phyloP scores from a whole-genome alignment of 768 basidiomycete species.

The Tulasnella sp. region DNA sequence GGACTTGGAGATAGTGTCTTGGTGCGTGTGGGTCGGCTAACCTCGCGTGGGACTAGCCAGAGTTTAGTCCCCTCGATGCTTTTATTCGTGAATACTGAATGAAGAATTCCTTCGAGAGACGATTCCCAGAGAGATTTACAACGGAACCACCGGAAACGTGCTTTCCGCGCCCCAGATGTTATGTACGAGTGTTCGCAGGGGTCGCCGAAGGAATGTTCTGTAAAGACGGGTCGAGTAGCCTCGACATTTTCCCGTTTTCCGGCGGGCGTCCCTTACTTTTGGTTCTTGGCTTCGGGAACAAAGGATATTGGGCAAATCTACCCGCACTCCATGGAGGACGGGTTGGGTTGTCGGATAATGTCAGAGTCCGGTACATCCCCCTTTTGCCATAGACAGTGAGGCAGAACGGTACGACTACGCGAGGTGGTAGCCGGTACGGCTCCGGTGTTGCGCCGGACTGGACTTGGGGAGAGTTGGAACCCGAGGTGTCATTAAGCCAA shows the following conservation, averaged over 20 bases:
- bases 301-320: not conserved
- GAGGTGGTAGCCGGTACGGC: not conserved
- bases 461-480: not conserved
- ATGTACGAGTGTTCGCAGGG: not conserved
- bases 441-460: not conserved
- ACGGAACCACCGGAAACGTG: not conserved
- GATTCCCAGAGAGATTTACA: not conserved
- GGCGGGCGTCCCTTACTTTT: not conserved
- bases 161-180: not conserved
- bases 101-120: not conserved
- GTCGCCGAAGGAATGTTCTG: not conserved
- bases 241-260: not conserved
- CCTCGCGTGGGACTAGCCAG: not conserved
- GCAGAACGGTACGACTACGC: not conserved
- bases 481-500: constrained; percentile 7
- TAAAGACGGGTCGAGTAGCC: not conserved
- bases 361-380: not conserved
- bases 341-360: not conserved
- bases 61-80: not conserved
- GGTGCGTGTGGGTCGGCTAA: not conserved
- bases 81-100: not conserved
- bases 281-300: not conserved
- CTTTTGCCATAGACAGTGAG: not conserved
- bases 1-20: not conserved
- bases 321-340: not conserved